Conservation (phyloP, 2,329 filamentous ascomycete genomes). For the Periconia sp. region DNA sequence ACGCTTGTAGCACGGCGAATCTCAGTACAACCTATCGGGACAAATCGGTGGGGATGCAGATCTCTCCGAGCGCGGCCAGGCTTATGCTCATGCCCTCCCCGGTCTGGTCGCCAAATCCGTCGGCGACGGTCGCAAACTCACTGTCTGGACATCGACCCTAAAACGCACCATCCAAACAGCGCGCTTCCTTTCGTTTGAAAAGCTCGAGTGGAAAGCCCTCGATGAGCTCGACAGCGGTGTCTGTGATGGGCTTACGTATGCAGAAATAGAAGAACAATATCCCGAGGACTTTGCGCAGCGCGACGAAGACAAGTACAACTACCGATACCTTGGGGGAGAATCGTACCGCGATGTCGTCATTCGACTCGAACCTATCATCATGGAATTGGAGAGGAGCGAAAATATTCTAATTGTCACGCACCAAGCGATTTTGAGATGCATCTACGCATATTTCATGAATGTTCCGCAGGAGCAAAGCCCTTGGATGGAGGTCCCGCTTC, state of each 20-base stretch:
- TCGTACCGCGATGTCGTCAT: conserved; percentile 97
- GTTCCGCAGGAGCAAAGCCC: conserved; percentile 90
- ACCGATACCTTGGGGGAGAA: conserved; percentile 95
- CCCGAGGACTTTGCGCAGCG: conserved; percentile 95
- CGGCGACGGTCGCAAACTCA: conserved; percentile 72
- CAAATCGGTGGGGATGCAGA: conserved; percentile 92
- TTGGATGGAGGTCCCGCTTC: conserved; percentile 98
- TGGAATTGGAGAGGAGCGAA: conserved; percentile 95
- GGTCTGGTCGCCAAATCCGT: conserved; percentile 85
- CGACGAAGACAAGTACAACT: conserved; percentile 99
- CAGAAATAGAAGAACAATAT: conserved; percentile 88
- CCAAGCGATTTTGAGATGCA: conserved; percentile 94
- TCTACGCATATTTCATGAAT: conserved; percentile 99
- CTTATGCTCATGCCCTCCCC: conserved; percentile 85
- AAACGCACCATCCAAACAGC: conserved; percentile 91
- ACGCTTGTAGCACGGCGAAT: conserved; percentile 80
- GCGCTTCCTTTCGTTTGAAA: conserved; percentile 87
- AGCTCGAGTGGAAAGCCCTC: conserved; percentile 97
- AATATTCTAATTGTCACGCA: conserved; percentile 98
- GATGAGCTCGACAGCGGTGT: conserved; percentile 97
- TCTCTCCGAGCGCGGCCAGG: conserved; percentile 83
- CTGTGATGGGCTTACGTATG: conserved; percentile 95
- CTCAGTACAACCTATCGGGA: conserved; percentile 86
- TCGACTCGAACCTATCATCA: conserved; percentile 97
- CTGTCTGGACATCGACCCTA: conserved; percentile 77